Conservation (phyloP, 2,329 filamentous ascomycete species). For the Aureobasidium leucospermi region DNA sequence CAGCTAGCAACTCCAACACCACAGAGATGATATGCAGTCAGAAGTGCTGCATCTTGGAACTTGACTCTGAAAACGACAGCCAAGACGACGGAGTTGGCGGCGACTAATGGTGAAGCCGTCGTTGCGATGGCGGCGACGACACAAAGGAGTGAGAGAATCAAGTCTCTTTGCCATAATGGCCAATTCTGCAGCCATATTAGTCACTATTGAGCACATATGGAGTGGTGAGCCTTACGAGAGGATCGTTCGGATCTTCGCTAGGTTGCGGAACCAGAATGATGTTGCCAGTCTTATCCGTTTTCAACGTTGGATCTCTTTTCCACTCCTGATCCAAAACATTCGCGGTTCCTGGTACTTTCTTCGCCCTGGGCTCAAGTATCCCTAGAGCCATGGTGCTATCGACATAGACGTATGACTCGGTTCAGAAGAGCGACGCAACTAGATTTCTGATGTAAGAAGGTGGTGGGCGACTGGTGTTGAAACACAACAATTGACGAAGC, state of each 20-base stretch:
- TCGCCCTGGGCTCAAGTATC: conserved; percentile 61
- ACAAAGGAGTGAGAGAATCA: conserved; percentile 72
- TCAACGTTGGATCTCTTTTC: conserved; percentile 16
- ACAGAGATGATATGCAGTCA: conserved; percentile 82
- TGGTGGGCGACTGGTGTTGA: neutral
- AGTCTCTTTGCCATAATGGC: conserved; percentile 78
- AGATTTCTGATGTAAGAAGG: neutral
- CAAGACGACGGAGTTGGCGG: conserved; percentile 77
- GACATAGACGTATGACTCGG: neutral
- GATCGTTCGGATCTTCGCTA: conserved; percentile 84
- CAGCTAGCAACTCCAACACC: conserved; percentile 76
- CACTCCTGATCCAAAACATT: conserved; percentile 29
- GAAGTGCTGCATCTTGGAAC: conserved; percentile 67
- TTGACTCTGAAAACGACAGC: conserved; percentile 56
- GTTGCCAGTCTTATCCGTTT: conserved; percentile 5
- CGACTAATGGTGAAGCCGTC: conserved; percentile 76
- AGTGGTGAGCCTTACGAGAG: conserved; percentile 47
- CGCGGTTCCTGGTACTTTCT: conserved; percentile 59
- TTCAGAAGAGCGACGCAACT: neutral
- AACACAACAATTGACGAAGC: neutral
- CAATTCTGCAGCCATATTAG: conserved; percentile 52
- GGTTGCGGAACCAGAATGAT: conserved; percentile 80
- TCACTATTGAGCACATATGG: neutral
- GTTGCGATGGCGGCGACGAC: conserved; percentile 76
- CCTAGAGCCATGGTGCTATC: conserved; percentile 56